Conservation (phyloP, 768 basidiomycete genomes). For the Trametes coccinea region DNA sequence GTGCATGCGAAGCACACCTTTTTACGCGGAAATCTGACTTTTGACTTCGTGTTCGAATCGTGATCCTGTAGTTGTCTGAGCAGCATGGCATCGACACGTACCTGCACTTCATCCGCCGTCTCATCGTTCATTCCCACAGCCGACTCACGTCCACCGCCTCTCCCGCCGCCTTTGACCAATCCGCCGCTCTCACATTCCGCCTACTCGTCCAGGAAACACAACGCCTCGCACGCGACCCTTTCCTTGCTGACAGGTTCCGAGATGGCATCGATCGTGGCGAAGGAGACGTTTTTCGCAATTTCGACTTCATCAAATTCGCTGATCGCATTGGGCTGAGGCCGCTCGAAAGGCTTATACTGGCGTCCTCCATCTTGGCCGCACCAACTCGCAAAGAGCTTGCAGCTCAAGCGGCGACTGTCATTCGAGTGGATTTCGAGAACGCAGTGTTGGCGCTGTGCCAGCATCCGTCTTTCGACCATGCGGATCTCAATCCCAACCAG, state of each 20-base stretch:
- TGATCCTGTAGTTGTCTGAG: slow-evolving; percentile 74
- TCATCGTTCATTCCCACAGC: slow-evolving; percentile 84
- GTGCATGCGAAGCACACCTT: slow-evolving; percentile 34
- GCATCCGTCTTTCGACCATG: slow-evolving; percentile 79
- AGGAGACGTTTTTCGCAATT: slow-evolving; percentile 78
- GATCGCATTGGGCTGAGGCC: slow-evolving; percentile 81
- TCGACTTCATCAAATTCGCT: slow-evolving; percentile 80
- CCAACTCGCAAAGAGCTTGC: slow-evolving; percentile 61
- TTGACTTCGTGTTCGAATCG: not conserved
- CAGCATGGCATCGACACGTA: slow-evolving; percentile 97
- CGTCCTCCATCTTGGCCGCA: slow-evolving; percentile 69
- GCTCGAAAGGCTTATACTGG: slow-evolving; percentile 76
- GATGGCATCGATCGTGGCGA: slow-evolving; percentile 89
- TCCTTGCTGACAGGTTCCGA: slow-evolving; percentile 86
- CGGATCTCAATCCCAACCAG: slow-evolving; percentile 72
- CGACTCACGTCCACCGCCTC: slow-evolving; percentile 60
- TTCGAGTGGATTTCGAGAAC: slow-evolving; percentile 79
- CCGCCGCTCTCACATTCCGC: slow-evolving; percentile 77
- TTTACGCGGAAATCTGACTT: not conserved
- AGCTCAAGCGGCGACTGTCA: slow-evolving; percentile 60
- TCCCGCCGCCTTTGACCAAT: slow-evolving; percentile 71
- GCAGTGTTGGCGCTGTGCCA: slow-evolving; percentile 76
- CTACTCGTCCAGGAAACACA: slow-evolving; percentile 87
- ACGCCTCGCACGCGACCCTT: slow-evolving; percentile 86
- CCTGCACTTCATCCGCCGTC: slow-evolving; percentile 94